Evolutionary conservation across 2,329 filamentous ascomycete species (phyloP).

Genomic region (Fusarium sp.): DNA sequence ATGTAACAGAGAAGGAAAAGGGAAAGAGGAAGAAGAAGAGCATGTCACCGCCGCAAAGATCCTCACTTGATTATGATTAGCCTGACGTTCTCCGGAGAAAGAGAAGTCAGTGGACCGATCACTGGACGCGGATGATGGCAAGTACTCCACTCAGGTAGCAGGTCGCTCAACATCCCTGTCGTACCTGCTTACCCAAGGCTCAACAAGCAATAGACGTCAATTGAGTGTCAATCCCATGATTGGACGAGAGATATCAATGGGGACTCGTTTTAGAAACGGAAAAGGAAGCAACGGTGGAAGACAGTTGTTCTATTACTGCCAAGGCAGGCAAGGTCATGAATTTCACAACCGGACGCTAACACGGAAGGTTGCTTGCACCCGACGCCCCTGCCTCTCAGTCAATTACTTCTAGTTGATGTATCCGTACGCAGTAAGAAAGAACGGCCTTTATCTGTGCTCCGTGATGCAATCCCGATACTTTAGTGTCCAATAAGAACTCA

Average conservation of each 20-base stretch:
- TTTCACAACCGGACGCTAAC: too few species aligned
- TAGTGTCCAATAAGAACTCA: conserved; percentile 1
- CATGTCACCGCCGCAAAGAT: conserved; percentile 30
- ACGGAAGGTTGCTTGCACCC: not conserved
- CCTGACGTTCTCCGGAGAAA: conserved; percentile 2
- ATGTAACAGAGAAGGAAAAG: not conserved
- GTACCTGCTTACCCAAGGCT: not conserved
- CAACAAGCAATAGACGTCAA: not conserved
- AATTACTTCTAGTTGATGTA: not conserved
- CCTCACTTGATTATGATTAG: not conserved
- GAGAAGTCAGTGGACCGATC: not conserved
- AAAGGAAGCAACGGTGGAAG: not conserved
- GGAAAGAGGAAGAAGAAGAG: conserved; percentile 10
- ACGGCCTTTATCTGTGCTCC: not conserved
- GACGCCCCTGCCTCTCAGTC: not conserved
- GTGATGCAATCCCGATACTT: conserved; percentile 11
- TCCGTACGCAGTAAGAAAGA: not conserved
- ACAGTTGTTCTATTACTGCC: too few species aligned
- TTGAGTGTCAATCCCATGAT: not conserved
- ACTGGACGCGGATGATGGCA: conserved; percentile 8
- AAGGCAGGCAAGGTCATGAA: too few species aligned
- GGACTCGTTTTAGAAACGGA: not conserved
- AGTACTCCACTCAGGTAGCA: conserved; percentile 20
- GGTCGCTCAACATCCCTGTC: conserved; percentile 14
- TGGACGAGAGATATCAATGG: not conserved